phyloP scores from a whole-genome alignment of 108 stramenopile species.

The Pseudonitzschia pungens region DNA sequence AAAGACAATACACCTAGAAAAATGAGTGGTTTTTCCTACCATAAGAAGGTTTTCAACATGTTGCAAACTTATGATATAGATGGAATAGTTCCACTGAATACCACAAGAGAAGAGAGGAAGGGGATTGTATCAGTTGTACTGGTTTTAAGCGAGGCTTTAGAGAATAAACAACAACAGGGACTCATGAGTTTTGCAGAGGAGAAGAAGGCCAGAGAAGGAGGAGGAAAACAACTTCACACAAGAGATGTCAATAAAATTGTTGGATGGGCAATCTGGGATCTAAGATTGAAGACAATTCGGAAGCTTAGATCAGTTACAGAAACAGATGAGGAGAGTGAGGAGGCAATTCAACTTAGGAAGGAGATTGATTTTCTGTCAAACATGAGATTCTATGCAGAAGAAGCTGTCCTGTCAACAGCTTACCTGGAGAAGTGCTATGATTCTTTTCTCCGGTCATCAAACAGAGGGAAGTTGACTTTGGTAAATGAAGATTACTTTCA shows the following conservation, averaged over 20 bases:
- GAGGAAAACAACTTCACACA: neutral
- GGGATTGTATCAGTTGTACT: conserved; percentile 2
- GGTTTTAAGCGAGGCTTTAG: neutral
- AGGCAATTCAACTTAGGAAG: neutral
- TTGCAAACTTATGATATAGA: neutral
- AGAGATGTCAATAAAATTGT: neutral
- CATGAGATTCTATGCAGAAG: conserved; percentile 2
- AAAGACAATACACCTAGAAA: neutral
- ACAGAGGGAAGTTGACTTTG: neutral
- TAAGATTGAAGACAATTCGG: neutral
- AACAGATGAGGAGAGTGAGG: neutral
- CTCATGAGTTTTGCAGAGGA: neutral
- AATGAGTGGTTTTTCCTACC: neutral
- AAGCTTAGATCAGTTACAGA: neutral
- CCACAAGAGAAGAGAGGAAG: neutral
- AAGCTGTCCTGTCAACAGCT: neutral
- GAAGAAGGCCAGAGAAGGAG: neutral
- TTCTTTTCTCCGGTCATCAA: conserved; percentile 1
- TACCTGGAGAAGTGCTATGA: conserved; percentile 3
- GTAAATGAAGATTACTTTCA: conserved; percentile 1
- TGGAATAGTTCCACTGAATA: neutral
- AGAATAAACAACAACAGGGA: neutral
- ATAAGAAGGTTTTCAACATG: neutral
- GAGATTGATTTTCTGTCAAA: conserved; percentile 5
- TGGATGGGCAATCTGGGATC: neutral